These are phyloP conservation scores for Diversispora epigaea DNA, from an alignment of 192 early-diverging fungal species.

Conservation along the genomic window DNA sequence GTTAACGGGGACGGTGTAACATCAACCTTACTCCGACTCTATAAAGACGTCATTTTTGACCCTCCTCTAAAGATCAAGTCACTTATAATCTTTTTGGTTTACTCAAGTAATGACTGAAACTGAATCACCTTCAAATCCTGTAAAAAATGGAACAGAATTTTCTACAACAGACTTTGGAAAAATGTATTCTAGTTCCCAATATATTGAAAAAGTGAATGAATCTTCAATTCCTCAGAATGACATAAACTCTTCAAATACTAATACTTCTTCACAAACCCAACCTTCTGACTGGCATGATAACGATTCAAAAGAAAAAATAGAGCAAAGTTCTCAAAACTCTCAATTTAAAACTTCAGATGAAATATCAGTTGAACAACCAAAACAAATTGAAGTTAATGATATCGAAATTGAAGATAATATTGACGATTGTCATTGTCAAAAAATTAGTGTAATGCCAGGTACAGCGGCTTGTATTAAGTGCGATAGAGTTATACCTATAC, in stretches of 20 bases:
- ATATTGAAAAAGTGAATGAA: conserved; percentile 1
- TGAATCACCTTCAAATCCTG: conserved; percentile 16
- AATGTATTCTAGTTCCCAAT: background rate
- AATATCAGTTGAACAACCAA: background rate
- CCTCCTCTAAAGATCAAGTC: too few relatives aligned
- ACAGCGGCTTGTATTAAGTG: conserved; percentile 37
- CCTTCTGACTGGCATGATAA: background rate
- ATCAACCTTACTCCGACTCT: too few relatives aligned
- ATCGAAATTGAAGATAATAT: background rate
- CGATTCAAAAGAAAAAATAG: background rate
- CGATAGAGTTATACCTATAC: conserved; percentile 38
- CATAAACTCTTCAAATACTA: background rate
- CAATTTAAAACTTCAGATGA: background rate
- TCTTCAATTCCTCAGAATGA: background rate
- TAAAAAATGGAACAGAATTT: background rate
- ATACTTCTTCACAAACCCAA: background rate
- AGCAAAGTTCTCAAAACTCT: background rate
- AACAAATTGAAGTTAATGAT: background rate
- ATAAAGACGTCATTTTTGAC: too few relatives aligned
- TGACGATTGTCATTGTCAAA: conserved; percentile 39
- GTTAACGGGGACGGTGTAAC: too few relatives aligned
- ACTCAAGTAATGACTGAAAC: conserved; percentile 12
- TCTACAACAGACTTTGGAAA: conserved; percentile 7
- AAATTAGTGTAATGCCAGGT: conserved; percentile 18
- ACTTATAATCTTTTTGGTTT: too few relatives aligned